Evolutionary conservation across 1,284 basidiomycete genomes (phyloP).

Genomic region (Ustilago trichophora): DNA sequence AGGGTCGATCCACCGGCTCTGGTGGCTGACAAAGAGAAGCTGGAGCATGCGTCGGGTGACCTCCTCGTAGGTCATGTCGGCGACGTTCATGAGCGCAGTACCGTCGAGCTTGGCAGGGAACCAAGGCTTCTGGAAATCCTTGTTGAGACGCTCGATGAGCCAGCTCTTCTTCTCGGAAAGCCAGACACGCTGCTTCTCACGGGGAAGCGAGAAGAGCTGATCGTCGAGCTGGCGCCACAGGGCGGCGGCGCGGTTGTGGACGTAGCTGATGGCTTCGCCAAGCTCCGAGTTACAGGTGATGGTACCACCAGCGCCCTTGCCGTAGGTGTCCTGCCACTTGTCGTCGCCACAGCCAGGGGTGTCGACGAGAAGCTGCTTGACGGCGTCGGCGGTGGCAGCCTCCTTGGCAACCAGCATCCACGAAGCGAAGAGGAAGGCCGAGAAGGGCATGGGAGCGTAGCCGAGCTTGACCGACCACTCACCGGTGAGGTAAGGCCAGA

Average conservation of each 20-base stretch:
- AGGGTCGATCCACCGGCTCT: slow-evolving; percentile 91
- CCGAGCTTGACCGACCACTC: slow-evolving; percentile 89
- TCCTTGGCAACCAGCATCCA: slow-evolving; percentile 99
- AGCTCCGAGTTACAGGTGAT: slow-evolving; percentile 97
- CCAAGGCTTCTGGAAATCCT: slow-evolving; percentile 84
- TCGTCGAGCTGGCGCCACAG: slow-evolving; percentile 99
- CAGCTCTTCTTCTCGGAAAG: slow-evolving; percentile 85
- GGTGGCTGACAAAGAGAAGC: slow-evolving; percentile 90
- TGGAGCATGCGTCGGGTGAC: slow-evolving; percentile 87
- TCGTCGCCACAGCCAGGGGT: slow-evolving; percentile 90
- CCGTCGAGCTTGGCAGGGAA: slow-evolving; percentile 68
- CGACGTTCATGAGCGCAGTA: slow-evolving; percentile 78
- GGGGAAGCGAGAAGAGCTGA: slow-evolving; percentile 84
- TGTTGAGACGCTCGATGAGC: slow-evolving; percentile 90
- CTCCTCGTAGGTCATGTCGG: slow-evolving; percentile 99
- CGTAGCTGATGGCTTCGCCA: slow-evolving; percentile 97
- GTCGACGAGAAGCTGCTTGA: slow-evolving; percentile 95
- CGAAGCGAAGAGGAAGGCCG: slow-evolving; percentile 90
- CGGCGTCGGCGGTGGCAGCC: slow-evolving; percentile 89
- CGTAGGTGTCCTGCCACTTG: slow-evolving; percentile 94
- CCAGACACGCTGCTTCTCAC: slow-evolving; percentile 92
- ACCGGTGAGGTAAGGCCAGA: slow-evolving; percentile 96
- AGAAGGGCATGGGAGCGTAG: slow-evolving; percentile 97
- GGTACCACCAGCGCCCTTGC: slow-evolving; percentile 86
- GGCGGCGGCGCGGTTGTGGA: slow-evolving; percentile 87